Conservation (phyloP, 495 filamentous ascomycete genomes). For the Xylona heveae region DNA sequence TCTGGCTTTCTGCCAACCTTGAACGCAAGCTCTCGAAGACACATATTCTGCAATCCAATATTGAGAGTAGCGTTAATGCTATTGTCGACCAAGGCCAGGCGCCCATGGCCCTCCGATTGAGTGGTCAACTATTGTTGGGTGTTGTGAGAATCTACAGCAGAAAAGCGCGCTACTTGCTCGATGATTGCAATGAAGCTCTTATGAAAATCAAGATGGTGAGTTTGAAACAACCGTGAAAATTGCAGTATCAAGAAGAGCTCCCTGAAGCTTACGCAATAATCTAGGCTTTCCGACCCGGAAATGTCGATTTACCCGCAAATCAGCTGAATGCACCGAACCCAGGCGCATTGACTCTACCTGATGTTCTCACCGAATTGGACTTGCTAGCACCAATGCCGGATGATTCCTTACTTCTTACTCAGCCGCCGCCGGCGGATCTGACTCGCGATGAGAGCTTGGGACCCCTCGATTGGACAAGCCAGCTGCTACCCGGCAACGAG, state of each 20-base stretch:
- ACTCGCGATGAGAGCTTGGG: slow-evolving; percentile 4
- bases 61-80: slow-evolving; percentile 78
- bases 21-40: slow-evolving; percentile 95
- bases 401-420: slow-evolving; percentile 14
- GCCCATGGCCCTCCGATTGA: slow-evolving; percentile 83
- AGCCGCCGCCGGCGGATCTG: slow-evolving; percentile 5
- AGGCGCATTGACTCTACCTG: slow-evolving; percentile 36
- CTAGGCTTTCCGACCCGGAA: slow-evolving; percentile 31
- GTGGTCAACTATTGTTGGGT: slow-evolving; percentile 81
- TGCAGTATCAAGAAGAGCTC: too few relatives aligned
- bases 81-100: slow-evolving; percentile 89
- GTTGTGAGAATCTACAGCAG: slow-evolving; percentile 94
- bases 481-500: slow-evolving; percentile 4
- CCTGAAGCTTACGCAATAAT: too few relatives aligned
- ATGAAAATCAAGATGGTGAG: slow-evolving; percentile 96
- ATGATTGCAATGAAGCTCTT: slow-evolving; percentile 92
- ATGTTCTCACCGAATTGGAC: slow-evolving; percentile 76
- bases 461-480: slow-evolving; percentile 1
- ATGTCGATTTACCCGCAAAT: slow-evolving; percentile 27
- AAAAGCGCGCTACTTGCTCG: slow-evolving; percentile 85
- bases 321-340: slow-evolving; percentile 22
- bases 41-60: slow-evolving; percentile 77
- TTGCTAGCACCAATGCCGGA: slow-evolving; percentile 33
- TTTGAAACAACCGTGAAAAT: too few relatives aligned
- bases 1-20: slow-evolving; percentile 93